Evolutionary conservation across 495 filamentous ascomycete genomes (phyloP), one percentile per base, ranked within the genome.

Genomic region (Penicilliopsis zonata): DNA sequence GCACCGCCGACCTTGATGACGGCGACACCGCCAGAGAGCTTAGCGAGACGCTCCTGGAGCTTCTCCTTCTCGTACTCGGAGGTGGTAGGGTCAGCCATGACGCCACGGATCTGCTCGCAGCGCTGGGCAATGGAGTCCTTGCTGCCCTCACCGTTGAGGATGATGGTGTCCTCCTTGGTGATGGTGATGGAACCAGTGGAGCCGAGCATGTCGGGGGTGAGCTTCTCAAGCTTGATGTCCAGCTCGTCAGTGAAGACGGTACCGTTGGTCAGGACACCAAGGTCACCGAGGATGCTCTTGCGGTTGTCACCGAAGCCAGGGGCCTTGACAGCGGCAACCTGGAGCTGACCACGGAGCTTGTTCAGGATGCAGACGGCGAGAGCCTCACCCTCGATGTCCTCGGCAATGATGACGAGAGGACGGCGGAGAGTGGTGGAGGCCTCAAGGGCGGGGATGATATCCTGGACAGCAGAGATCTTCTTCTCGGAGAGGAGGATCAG

Each of bases 51-150:
- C 68, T 98, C 90, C 63, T 96, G 90, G 35, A 98, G 82, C 76
- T 98, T 98, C 78, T 98, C 90, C 72, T 94, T 95, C 74, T 98
- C 90, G 65, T 98, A 96, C 48, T 96, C 92, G 38, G 86, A 93
- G 38, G 90, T 96, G 38, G 71, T 74, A 18, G 90, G 77, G 68
- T 96, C 90, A 41, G 62, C 69, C 77, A 95, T 94, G 61, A 94
- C 86, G 42, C 86, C 86, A 49, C 90, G 88, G 67, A 98, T 98
- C 67, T 96, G 90, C 64, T 98, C 90, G 64, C 88, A 96, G 50
- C 90, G 82, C 68, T 95, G 86, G 40, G 81, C 67, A 50, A 98
- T 90, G 34, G 72, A 60, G 52, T 98, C 90, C 72, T 96, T 96
- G 75, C 66, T 81, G 36, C 90, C 90, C 50, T 96, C 90, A 31